These are phyloP conservation scores for Malania oleifera DNA, from an alignment of 164 flowering plant species.

Conservation along the genomic window DNA sequence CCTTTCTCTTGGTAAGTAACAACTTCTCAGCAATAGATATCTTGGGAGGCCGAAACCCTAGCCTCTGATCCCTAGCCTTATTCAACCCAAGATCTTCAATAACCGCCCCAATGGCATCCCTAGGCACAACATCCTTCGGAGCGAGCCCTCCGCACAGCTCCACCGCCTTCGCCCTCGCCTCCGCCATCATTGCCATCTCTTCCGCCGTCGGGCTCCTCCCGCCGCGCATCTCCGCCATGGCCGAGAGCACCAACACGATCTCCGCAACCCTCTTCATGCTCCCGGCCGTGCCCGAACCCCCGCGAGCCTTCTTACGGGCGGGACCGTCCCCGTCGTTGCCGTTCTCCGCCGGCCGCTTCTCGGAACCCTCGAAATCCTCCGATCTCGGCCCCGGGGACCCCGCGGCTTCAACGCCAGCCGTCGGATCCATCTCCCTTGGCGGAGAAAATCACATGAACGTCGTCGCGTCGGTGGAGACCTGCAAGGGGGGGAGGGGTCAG, in stretches of 20 bases:
- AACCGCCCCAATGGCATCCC: slow-evolving; percentile 48
- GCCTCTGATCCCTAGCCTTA: slow-evolving; percentile 48
- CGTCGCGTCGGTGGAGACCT: slow-evolving; percentile 4
- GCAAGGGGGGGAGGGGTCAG: slow-evolving; percentile 13
- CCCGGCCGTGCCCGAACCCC: slow-evolving; percentile 10
- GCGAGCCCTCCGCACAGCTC: slow-evolving; percentile 46
- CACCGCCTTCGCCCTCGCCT: slow-evolving; percentile 62
- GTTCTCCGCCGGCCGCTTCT: slow-evolving; percentile 22
- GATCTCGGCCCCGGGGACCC: slow-evolving; percentile 10
- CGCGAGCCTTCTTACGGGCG: slow-evolving; percentile 38
- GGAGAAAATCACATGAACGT: neutral
- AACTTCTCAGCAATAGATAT: slow-evolving; percentile 66
- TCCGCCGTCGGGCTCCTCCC: slow-evolving; percentile 52
- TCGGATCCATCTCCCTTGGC: slow-evolving; percentile 10
- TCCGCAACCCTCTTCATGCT: slow-evolving; percentile 65
- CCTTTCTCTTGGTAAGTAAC: slow-evolving; percentile 55
- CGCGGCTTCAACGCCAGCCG: slow-evolving; percentile 7
- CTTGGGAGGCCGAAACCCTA: slow-evolving; percentile 51
- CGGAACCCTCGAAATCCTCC: slow-evolving; percentile 7
- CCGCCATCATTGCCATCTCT: slow-evolving; percentile 59
- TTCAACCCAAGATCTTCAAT: slow-evolving; percentile 82
- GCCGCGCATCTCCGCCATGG: slow-evolving; percentile 59
- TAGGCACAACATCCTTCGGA: slow-evolving; percentile 64
- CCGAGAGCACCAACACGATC: slow-evolving; percentile 66
- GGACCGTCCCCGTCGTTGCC: slow-evolving; percentile 17